A percentile compares a stretch with the other conserved stretches of the same genome.
Evolutionary conservation across 2,329 filamentous ascomycete genomes (phyloP).

Genomic region (Pyricularia grisea): DNA sequence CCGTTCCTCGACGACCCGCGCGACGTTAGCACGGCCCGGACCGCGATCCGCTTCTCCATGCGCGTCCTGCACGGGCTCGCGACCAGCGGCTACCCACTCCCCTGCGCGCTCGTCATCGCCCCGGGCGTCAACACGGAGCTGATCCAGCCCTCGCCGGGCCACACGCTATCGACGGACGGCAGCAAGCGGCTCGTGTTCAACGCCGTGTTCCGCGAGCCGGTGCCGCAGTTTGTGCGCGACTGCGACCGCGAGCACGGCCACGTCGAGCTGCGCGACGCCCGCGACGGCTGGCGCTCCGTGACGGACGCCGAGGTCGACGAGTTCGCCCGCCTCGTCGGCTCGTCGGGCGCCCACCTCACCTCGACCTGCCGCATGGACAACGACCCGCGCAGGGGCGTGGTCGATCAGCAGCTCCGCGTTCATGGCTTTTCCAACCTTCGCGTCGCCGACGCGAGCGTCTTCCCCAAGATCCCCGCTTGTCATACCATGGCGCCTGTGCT

Average conservation of each 20-base stretch:
- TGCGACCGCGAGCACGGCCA: not conserved
- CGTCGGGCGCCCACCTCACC: constrained; percentile 23
- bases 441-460: constrained; percentile 14
- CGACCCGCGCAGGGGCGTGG: constrained; percentile 18
- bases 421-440: constrained; percentile 11
- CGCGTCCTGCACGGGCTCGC: constrained; percentile 18
- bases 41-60: constrained; percentile 20
- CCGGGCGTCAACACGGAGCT: constrained; percentile 14
- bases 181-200: not conserved
- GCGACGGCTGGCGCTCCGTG: constrained; percentile 14
- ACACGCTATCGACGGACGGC: not conserved
- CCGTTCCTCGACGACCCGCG: constrained; percentile 19
- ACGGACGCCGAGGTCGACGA: constrained; percentile 20
- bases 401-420: constrained; percentile 9
- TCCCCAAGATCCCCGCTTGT: constrained; percentile 13
- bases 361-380: constrained; percentile 28
- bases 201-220: not conserved
- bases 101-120: constrained; percentile 14
- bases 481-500: constrained; percentile 9
- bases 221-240: not conserved
- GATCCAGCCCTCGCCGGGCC: constrained; percentile 1
- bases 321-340: constrained; percentile 12
- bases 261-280: constrained; percentile 5
- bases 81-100: constrained; percentile 16
- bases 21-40: constrained; percentile 17